Evolutionary conservation across 495 filamentous ascomycete species (phyloP).

Genomic region (Daldinia childiae): DNA sequence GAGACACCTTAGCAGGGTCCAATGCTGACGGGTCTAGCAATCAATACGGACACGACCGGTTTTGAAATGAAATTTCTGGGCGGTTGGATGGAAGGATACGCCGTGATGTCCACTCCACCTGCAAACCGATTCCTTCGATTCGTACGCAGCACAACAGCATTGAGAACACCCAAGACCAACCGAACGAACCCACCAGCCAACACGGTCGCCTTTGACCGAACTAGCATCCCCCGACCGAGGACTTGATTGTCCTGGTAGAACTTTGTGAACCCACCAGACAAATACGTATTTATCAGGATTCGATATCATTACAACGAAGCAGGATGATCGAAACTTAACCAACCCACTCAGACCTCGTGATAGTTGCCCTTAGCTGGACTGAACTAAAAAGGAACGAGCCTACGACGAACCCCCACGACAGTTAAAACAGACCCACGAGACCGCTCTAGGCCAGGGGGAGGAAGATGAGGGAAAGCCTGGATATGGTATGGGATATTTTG

Average conservation of each 20-base stretch:
- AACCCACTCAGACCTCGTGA: slow-evolving; percentile 15
- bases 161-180: slow-evolving; percentile 13
- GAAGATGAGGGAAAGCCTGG: slow-evolving; percentile 12
- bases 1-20: slow-evolving; percentile 4
- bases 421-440: slow-evolving; percentile 23
- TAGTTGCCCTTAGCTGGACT: neutral
- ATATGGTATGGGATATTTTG: slow-evolving; percentile 5
- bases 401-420: slow-evolving; percentile 34
- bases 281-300: neutral
- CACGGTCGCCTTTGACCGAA: slow-evolving; percentile 31
- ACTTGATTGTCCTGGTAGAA: slow-evolving; percentile 1
- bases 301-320: slow-evolving; percentile 14
- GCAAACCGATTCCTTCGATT: slow-evolving; percentile 27
- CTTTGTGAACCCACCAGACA: slow-evolving; percentile 18
- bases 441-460: slow-evolving; percentile 22
- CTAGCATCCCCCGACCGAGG: slow-evolving; percentile 26
- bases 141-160: slow-evolving; percentile 31
- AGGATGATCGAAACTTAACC: slow-evolving; percentile 5
- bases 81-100: slow-evolving; percentile 23
- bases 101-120: slow-evolving; percentile 30
- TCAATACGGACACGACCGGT: slow-evolving; percentile 9
- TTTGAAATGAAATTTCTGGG: slow-evolving; percentile 14
- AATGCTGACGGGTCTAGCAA: slow-evolving; percentile 12
- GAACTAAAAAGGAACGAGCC: slow-evolving; percentile 13
- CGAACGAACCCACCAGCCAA: slow-evolving; percentile 16